Base-by-base conservation (phyloP, 2,329 filamentous ascomycete species). In the Phialophora chinensis region DNA sequence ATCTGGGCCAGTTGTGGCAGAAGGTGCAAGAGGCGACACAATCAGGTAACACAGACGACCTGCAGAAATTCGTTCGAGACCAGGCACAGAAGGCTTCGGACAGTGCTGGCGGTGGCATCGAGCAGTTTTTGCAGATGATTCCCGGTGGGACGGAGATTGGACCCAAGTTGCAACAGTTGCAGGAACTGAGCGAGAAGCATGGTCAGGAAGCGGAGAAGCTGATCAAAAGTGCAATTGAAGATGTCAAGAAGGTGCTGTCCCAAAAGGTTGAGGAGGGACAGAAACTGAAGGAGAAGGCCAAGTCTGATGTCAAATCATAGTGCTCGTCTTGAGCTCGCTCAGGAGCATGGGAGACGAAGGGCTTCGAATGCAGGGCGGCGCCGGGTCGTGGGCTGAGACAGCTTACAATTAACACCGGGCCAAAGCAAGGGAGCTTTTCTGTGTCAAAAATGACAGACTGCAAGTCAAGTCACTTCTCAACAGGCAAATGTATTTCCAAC, bases 131-230 rank as follows among this genome's bases (percentile, higher is more conserved):
- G n/a, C 81, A 87, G 72, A 84, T 87, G 83, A 81, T 91, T 6
- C 88, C 89, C 0, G 84, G 86, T 12, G 88, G 87, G 0, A 82
- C 84, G 52, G 85, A 90, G 76, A 85, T 92, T 56, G 74, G 91
- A 42, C 82, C 86, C 42, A 90, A 91, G 78, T 75, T 92, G 62
- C 81, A 87, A 73, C 84, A 90, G 72, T 77, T 93, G 62, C 83
- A 86, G 70, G 83, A 90, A 69, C 81, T 90, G 14, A 88, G 87
- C 0, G 82, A 89, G 72, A 87, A 91, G 79, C 87, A 91, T 75
- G 87, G 86, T 58, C 82, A 87, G 4, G 88, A 92, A 76, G 89
- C 89, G 2, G 85, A 92, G 81, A 85, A 87, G 77, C 80, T 92
- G 44, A 76, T 91, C 60, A 87, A 88, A 78, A 88, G 90, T 75